Evolutionary conservation across 495 filamentous ascomycete genomes (phyloP).

Genomic region (Glonium stellatum): DNA sequence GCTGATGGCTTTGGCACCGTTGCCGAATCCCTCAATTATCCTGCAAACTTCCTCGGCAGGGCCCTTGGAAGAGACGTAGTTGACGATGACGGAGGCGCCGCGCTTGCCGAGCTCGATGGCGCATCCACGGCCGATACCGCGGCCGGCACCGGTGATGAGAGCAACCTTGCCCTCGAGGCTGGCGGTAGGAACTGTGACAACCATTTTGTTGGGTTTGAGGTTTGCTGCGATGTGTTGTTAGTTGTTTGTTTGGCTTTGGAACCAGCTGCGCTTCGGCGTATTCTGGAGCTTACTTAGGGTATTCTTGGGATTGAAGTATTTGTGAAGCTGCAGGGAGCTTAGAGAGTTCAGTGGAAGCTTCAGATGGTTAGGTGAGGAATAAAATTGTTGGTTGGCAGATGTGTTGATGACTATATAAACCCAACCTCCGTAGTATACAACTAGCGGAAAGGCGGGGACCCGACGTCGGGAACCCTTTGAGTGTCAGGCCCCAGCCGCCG

Average conservation of each 20-base stretch:
- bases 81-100: constrained; percentile 66
- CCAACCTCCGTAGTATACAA: neutral
- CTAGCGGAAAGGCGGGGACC: constrained; percentile 25
- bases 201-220: constrained; percentile 16
- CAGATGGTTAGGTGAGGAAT: neutral
- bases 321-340: neutral
- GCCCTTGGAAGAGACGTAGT: constrained; percentile 60
- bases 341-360: neutral
- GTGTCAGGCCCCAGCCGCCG: neutral
- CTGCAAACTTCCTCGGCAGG: constrained; percentile 57
- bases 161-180: constrained; percentile 61
- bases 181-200: constrained; percentile 33
- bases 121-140: constrained; percentile 63
- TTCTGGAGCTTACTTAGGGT: neutral
- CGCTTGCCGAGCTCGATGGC: constrained; percentile 69
- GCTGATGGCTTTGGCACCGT: constrained; percentile 49
- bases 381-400: constrained; percentile 1
- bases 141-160: constrained; percentile 53
- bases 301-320: neutral
- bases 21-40: constrained; percentile 53
- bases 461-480: constrained; percentile 15
- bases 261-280: neutral
- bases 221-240: constrained; percentile 5
- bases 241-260: neutral
- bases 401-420: constrained; percentile 24